Evolutionary conservation across 2,329 filamentous ascomycete genomes (phyloP).

Genomic region (Hypoxylon sp.): DNA sequence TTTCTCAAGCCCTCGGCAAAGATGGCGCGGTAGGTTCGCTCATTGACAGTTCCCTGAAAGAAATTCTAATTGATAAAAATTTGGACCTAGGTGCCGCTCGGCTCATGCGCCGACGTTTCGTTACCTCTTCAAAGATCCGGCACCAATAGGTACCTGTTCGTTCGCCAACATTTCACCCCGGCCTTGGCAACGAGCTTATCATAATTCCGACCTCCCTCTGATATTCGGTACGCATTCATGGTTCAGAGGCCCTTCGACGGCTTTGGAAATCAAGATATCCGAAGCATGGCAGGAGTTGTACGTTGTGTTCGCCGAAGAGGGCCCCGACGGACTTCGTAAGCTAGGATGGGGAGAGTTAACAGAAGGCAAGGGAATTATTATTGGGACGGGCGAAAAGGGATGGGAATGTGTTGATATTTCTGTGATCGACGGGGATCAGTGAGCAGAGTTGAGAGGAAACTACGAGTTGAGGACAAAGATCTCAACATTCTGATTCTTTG

Average conservation of each 20-base stretch:
- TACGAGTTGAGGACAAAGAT: no score
- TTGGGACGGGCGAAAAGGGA: not conserved
- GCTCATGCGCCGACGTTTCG: conserved; percentile 1
- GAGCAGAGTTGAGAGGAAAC: not conserved
- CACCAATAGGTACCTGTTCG: not conserved
- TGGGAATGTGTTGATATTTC: not conserved
- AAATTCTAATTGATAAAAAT: not conserved
- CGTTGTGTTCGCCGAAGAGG: conserved; percentile 16
- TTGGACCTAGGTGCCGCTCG: not conserved
- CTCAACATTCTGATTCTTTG: no score
- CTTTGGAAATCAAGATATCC: conserved; percentile 10
- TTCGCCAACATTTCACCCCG: conserved; percentile 9
- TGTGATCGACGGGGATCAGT: not conserved
- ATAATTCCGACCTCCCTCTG: conserved; percentile 6
- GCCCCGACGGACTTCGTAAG: conserved; percentile 12
- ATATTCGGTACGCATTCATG: conserved; percentile 20
- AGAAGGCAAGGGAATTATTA: not conserved
- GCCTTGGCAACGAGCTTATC: conserved; percentile 4
- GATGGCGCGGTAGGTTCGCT: not conserved
- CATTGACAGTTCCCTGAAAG: not conserved
- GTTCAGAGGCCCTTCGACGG: conserved; percentile 18
- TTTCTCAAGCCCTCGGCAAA: not conserved
- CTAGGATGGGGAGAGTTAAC: conserved; percentile 7
- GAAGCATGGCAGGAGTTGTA: conserved; percentile 15
- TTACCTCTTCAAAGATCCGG: conserved; percentile 3